phyloP scores from a whole-genome alignment of 2,329 filamentous ascomycete species.

The Cordyceps fumosorosea region DNA sequence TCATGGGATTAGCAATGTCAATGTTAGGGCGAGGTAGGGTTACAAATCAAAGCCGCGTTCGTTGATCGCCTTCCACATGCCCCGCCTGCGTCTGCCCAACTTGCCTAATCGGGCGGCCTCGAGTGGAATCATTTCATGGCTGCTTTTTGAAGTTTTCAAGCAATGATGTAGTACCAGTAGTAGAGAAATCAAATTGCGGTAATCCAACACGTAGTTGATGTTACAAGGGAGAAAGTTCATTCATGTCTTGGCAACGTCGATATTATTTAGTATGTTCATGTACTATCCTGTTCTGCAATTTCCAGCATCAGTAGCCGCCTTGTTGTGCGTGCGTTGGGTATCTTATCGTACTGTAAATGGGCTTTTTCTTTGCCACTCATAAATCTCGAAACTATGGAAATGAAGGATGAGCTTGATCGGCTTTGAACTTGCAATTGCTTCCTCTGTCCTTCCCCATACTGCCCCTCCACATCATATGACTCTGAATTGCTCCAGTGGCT shows the following conservation, averaged over 20 bases:
- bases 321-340: neutral
- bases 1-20: neutral
- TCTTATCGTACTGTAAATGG: neutral
- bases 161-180: neutral
- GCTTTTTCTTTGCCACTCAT: neutral
- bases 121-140: neutral
- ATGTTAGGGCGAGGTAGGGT: neutral
- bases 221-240: neutral
- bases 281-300: conserved; percentile 4
- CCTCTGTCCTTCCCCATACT: conserved; percentile 14
- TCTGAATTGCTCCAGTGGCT: conserved; percentile 24
- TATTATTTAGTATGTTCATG: neutral
- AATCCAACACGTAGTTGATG: neutral
- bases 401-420: neutral
- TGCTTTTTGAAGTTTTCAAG: neutral
- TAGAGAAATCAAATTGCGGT: neutral
- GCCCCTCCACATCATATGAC: conserved; percentile 32
- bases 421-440: neutral
- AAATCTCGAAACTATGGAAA: neutral
- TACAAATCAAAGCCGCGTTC: conserved; percentile 2
- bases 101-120: neutral
- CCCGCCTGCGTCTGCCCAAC: neutral
- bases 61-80: neutral
- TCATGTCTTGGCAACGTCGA: neutral
- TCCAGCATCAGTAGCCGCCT: neutral